A percentile compares a stretch with the other conserved stretches of the same genome.
Evolutionary conservation across 805 yeast genomes (phyloP).

Genomic region (Schwanniomyces yamadae): DNA sequence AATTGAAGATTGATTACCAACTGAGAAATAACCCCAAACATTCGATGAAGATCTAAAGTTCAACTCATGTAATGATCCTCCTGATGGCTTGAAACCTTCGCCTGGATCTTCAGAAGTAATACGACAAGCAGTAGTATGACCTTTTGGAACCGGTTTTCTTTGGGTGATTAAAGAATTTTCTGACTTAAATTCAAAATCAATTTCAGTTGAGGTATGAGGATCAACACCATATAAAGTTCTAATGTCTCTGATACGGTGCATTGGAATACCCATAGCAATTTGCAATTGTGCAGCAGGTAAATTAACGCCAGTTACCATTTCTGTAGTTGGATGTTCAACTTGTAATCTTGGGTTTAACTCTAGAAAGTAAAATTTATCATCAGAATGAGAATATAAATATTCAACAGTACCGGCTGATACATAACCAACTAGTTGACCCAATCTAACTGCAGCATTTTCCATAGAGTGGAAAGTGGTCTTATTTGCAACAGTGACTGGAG

Average conservation of each 20-base stretch:
- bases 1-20: constrained; percentile 92
- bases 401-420: constrained; percentile 99
- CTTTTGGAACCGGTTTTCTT: constrained; percentile 93
- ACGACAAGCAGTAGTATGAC: constrained; percentile 99
- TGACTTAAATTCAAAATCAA: constrained; percentile 84
- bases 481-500: constrained; percentile 95
- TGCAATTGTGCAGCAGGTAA: constrained; percentile 98
- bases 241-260: constrained; percentile 91
- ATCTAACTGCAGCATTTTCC: constrained; percentile 97
- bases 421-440: constrained; percentile 95
- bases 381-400: constrained; percentile 90
- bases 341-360: constrained; percentile 98
- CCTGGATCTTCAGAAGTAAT: constrained; percentile 99
- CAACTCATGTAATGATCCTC: constrained; percentile 94
- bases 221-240: constrained; percentile 92
- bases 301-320: constrained; percentile 98
- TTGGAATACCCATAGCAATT: constrained; percentile 99
- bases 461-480: constrained; percentile 80
- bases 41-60: constrained; percentile 96
- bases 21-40: constrained; percentile 99
- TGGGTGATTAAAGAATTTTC: constrained; percentile 74
- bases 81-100: constrained; percentile 98
- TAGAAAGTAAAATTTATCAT: constrained; percentile 91
- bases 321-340: constrained; percentile 99
- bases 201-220: constrained; percentile 86